These are phyloP conservation scores for Priceomyces medius DNA, from an alignment of 805 yeast species.

Conservation along the genomic window DNA sequence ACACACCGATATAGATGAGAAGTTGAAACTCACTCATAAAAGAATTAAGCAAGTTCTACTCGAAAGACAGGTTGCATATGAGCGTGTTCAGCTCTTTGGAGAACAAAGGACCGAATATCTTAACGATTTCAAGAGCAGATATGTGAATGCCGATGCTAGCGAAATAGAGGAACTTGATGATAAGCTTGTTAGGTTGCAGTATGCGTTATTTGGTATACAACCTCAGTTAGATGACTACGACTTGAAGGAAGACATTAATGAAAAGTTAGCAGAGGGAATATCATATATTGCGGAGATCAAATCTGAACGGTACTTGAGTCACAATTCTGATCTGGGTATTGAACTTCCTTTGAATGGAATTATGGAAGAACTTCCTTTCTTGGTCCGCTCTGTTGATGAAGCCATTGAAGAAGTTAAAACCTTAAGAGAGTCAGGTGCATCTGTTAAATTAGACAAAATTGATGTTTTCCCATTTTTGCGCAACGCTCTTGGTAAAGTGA, in stretches of 20 bases:
- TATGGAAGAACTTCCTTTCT: slow-evolving; percentile 43
- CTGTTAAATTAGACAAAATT: slow-evolving; percentile 33
- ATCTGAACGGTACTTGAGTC: slow-evolving; percentile 37
- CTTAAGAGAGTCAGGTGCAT: slow-evolving; percentile 44
- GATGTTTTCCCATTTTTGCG: slow-evolving; percentile 40
- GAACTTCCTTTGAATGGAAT: slow-evolving; percentile 37
- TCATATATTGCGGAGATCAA: slow-evolving; percentile 68
- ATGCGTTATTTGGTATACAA: slow-evolving; percentile 80
- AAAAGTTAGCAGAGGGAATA: slow-evolving; percentile 60
- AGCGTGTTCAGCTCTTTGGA: slow-evolving; percentile 52
- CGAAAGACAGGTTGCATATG: slow-evolving; percentile 76
- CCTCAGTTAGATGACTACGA: slow-evolving; percentile 59
- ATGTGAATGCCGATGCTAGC: slow-evolving; percentile 53
- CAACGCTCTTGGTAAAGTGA: slow-evolving; percentile 25
- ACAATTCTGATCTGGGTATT: slow-evolving; percentile 21
- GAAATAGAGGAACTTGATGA: slow-evolving; percentile 60
- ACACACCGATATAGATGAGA: slow-evolving; percentile 40
- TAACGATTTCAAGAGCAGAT: slow-evolving; percentile 55
- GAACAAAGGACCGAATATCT: slow-evolving; percentile 49
- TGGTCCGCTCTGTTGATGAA: slow-evolving; percentile 29
- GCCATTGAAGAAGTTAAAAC: slow-evolving; percentile 48
- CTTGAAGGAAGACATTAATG: slow-evolving; percentile 52
- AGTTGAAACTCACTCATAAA: slow-evolving; percentile 36
- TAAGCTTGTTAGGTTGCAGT: slow-evolving; percentile 73
- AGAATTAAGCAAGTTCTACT: slow-evolving; percentile 82